phyloP scores from a whole-genome alignment of 495 filamentous ascomycete genomes.

The Oleoguttula mirabilis region DNA sequence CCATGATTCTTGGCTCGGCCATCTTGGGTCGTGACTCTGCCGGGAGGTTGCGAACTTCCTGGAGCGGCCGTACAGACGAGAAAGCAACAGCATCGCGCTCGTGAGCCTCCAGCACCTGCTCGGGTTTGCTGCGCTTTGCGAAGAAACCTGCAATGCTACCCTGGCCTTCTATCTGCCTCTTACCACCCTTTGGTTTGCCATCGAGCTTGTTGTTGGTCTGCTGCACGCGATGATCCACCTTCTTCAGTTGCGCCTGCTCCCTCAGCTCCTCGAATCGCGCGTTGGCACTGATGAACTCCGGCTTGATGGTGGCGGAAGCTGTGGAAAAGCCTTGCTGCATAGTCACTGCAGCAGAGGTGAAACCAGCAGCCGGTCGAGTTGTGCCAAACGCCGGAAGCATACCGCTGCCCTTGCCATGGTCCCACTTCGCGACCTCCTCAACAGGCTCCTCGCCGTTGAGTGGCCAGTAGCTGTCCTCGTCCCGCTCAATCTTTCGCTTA shows the following conservation, averaged over 20 bases:
- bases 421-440: conserved; percentile 24
- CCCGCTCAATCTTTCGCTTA: conserved; percentile 32
- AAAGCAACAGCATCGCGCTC: conserved; percentile 6
- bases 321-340: conserved; percentile 23
- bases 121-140: conserved; percentile 15
- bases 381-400: neutral
- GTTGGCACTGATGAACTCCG: conserved; percentile 26
- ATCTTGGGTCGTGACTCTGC: neutral
- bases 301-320: conserved; percentile 16
- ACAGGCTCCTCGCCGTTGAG: conserved; percentile 41
- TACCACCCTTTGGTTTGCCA: conserved; percentile 8
- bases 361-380: conserved; percentile 4
- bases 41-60: neutral
- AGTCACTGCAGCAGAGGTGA: conserved; percentile 12
- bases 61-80: neutral
- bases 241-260: conserved; percentile 19
- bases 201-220: conserved; percentile 8
- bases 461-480: conserved; percentile 54
- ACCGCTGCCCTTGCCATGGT: conserved; percentile 16
- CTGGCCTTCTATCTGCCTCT: conserved; percentile 33
- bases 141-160: conserved; percentile 39
- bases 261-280: conserved; percentile 18
- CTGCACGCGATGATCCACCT: conserved; percentile 14
- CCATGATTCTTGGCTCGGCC: no score
- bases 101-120: conserved; percentile 15